Evolutionary conservation across 2,329 filamentous ascomycete species (phyloP).

Genomic region (Arthrinium phaeospermum): DNA sequence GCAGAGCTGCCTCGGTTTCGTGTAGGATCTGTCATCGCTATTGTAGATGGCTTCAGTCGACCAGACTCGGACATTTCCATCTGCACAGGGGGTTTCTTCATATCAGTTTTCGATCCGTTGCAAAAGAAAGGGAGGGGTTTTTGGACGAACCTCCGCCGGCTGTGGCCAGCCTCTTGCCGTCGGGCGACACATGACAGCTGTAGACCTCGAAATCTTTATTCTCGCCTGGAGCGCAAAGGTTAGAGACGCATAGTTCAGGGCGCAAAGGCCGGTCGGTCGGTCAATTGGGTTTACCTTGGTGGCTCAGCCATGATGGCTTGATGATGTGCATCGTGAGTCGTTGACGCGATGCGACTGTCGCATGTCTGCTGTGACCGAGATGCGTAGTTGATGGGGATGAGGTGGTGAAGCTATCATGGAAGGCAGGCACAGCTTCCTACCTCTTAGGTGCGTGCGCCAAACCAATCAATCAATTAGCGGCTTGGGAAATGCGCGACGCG

Average conservation of each 20-base stretch:
- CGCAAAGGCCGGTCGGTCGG: too few relatives aligned
- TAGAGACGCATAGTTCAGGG: not conserved
- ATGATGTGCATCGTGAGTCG: slow-evolving; percentile 75
- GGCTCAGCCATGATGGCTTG: slow-evolving; percentile 94
- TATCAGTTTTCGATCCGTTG: slow-evolving; percentile 11
- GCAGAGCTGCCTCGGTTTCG: slow-evolving; percentile 87
- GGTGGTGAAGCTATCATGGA: slow-evolving; percentile 15
- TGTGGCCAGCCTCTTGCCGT: slow-evolving; percentile 89
- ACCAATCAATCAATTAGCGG: slow-evolving; percentile 8
- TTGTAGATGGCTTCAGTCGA: slow-evolving; percentile 93
- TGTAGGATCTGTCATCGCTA: slow-evolving; percentile 72
- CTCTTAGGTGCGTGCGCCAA: not conserved
- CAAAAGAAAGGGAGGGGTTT: not conserved
- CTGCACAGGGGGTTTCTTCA: slow-evolving; percentile 49
- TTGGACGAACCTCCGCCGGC: slow-evolving; percentile 79
- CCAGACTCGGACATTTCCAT: slow-evolving; percentile 97
- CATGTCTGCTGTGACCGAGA: slow-evolving; percentile 33
- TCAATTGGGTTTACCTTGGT: slow-evolving; percentile 70
- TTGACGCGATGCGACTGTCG: slow-evolving; percentile 33
- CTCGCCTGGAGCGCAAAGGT: slow-evolving; percentile 65
- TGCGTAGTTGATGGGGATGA: not conserved
- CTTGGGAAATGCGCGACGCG: slow-evolving; percentile 8
- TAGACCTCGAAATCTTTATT: slow-evolving; percentile 99
- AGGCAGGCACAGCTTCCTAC: not conserved
- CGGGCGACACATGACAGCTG: slow-evolving; percentile 95